Evolutionary conservation across 2,329 filamentous ascomycete species (phyloP), one percentile per base, ranked within the genome.

Genomic region (Aspergillus floridensis): DNA sequence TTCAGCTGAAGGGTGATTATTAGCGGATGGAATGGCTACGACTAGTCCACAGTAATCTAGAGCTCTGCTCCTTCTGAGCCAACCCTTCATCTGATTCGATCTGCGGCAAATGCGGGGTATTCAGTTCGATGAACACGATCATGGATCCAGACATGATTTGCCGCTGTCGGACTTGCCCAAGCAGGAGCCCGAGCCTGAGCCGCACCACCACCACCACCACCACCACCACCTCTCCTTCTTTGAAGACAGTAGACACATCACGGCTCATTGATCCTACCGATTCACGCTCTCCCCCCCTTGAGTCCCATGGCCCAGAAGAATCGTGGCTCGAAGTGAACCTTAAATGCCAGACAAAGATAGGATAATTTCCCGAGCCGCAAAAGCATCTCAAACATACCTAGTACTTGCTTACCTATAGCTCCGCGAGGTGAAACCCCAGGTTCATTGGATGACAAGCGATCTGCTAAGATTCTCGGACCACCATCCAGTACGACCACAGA

Each of bases 311-410:
- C 53, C 14, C 53, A 55, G 6, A 22, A 29, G 24, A 14, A 12
- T 55, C 5, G 14, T 22, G 53, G 41, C 21, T 55, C 53, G 22
- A 29, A 48, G 41, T 32, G 44, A 55, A 55, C n/a, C 53, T 47
- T 55, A 35, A 22, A 35, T 24, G 26, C 31, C 26, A 47, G 41
- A 55, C 11, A 55, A 19, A 55, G 16, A n/a, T 12, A 35, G 24
- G 11, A 22, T 31, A 55, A 55, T 55, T 55, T 55, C 53, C 53
- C 26, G 53, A 55, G 53, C 53, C 53, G 32, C 38, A 48, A 24
- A 31, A 48, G 53, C 19, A 32, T 29, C 14, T 14, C 32, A 22
- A 31, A 48, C 32, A 48, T 32, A 32, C 22, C 22, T 5, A 22
- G 22, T 22, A 22, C 26, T 22, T 31, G 26, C 26, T 29, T 29